Base-by-base conservation (phyloP, 129 eudicot genomes). In the Cynara cardunculus region DNA sequence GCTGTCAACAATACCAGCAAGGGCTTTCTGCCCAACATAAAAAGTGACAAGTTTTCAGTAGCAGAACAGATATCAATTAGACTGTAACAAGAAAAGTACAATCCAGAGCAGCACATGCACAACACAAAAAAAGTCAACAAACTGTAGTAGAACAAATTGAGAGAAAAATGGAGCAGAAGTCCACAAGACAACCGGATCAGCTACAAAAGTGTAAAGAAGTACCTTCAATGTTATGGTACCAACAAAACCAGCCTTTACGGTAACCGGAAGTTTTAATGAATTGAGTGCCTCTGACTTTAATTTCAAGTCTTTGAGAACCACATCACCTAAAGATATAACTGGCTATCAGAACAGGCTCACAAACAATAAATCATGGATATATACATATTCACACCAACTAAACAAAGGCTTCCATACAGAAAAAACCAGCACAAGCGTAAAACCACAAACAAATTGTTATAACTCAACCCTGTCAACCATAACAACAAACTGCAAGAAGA, bases 181-280 rank as follows among this genome's bases (percentile, higher is more conserved):
- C 53, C 25, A 27, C 22, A n/a, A 1, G 25, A 22, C 72, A 75
- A 24, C 81, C 32, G 19, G 34, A n/a, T 5, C 76, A 77, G 56
- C 56, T 72, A 76, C 70, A 31, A 34, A 66, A 68, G 31, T 5
- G 22, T 72, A 64, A 4, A 30, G 62, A 77, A 68, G 71, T 89
- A 92, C 99, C 99, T 95, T 89, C 25, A 95, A 83, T 67, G 99
- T 95, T 90, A 95, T 92, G 56, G 97, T 87, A 62, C 99, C 99
- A 77, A 95, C 89, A 78, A 95, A 89, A 75, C 99, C 99, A 84
- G 97, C 93, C 85, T 92, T 95, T 41, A 92, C 99, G 0, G 92
- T 95, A 6, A 95, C 97, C 4, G 99, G 99, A 76, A 95, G 95
- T 74, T 92, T 91, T 73, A 95, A 80, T 25, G 99, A 86, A 84